Base-by-base conservation (phyloP, 2,329 filamentous ascomycete genomes). In the Phialemonium atrogriseum region DNA sequence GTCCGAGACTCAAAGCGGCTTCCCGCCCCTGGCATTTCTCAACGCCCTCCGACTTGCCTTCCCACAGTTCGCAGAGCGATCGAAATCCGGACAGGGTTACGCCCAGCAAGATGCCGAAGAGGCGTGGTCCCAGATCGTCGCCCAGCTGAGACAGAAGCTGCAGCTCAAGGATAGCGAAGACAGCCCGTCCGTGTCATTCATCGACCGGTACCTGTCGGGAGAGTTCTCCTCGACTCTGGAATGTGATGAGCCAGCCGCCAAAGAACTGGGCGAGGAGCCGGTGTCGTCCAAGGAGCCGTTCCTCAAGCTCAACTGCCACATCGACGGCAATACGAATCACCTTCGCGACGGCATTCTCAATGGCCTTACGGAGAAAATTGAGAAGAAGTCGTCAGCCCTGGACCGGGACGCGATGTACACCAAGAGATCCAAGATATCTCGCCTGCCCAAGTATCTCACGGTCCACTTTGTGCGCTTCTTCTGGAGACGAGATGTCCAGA, bases 31-130 rank as follows among this genome's bases (percentile, higher is more conserved):
- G 35, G 73, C 77, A 52, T 96, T 98, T 48, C 68, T 98, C 37
- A 79, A 77, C 46, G 75, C 86, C 4, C 70, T 98, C 11, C 80
- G 89, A 38, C 68, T 68, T 17, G 71, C 78, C 1, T 95, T 85
- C 51, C 91, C 91, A 8, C 91, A 96, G 52, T 98, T 98, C 52
- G 87, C 86, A 9, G 87, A 98, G 60, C 81, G 77, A 49, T 77
- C 86, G 34, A 88, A 84, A 54, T 80, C 80, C 19, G 84, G 85
- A 14, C 70, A 80, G 36, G 87, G 84, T 6, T 96, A 81, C 51
- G 88, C 91, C n/a, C 91, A 98, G 59, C 91, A 98, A 60, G 91
- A 98, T 62, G 91, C 91, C 1, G 91, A 98, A 58, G 91, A 98
- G 58, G 91, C 89, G 27, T 98, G 89, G 87, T 91, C 89, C 13